Evolutionary conservation across 1,284 basidiomycete species (phyloP), one percentile per base, ranked within the genome.

Genomic region (Cutaneotrichosporon sp.): DNA sequence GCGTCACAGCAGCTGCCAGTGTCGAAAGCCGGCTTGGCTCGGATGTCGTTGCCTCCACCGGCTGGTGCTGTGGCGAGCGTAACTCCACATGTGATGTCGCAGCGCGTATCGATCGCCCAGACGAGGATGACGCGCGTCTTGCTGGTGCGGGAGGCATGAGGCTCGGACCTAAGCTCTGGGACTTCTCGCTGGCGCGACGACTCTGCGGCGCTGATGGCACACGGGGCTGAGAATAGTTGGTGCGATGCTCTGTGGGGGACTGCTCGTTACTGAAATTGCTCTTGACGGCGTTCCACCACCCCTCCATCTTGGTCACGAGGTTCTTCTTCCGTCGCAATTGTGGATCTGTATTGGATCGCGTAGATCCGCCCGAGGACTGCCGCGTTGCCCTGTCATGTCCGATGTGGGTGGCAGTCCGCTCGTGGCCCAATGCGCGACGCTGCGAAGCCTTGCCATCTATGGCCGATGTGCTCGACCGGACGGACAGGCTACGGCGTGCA

Each of bases 271-370:
- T 72, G 53, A 82, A 81, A 63, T 80, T 81, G 65, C 74, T 77
- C 62, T 81, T 81, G 42, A 82, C 81, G 30, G 81, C 77, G 42
- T 75, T 80, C 81, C 81, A 82, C 81, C 81, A 82, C 2, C 81
- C 81, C 68, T 82, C 81, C 73, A 82, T 81, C 66, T 82, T 82
- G 42, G 68, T 74, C 31, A 78, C 80, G 42, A 82, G 61, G 32
- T 80, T 80, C 69, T 80, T 79, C 72, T 79, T 80, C 53, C 74
- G 73, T 65, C 75, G 76, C 31, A 59, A n/a, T 6, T 62, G 60
- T 4, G 60, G 46, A n/a, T 67, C 66, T 6, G 61, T 22, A 14
- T 55, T 56, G 1, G 66, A 68, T 10, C 65, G 58, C 4, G 58
- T 60, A 0, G 76, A 79, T 13, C 72, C 67, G 5, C 70, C 69